phyloP scores from a whole-genome alignment of 768 basidiomycete genomes.

The Lepiota subincarnata region DNA sequence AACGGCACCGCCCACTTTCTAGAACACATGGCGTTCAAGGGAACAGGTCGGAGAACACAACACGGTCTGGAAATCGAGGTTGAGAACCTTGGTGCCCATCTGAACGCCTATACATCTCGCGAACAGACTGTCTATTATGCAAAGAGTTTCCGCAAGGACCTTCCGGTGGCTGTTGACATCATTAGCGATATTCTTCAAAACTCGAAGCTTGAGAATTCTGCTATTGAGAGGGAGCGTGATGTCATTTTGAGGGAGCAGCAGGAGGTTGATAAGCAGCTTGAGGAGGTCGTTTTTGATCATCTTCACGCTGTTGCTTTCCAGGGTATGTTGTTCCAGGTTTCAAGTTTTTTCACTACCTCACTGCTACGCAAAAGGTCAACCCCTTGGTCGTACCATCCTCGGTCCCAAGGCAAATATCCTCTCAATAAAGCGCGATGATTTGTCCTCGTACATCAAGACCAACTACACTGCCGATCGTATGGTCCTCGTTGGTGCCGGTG shows the following conservation, averaged over 20 bases:
- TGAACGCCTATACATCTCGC: conserved; percentile 97
- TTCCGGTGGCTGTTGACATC: conserved; percentile 87
- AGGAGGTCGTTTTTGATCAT: conserved; percentile 99
- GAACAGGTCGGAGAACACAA: conserved; percentile 84
- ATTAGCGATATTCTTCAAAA: conserved; percentile 98
- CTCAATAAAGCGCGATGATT: conserved; percentile 89
- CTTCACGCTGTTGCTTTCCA: conserved; percentile 96
- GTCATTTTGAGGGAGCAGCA: conserved; percentile 97
- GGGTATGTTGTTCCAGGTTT: conserved; percentile 46
- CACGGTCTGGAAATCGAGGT: conserved; percentile 93
- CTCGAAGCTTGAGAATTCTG: conserved; percentile 82
- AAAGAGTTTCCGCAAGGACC: conserved; percentile 96
- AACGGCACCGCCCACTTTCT: conserved; percentile 98
- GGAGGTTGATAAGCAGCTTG: conserved; percentile 97
- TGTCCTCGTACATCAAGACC: conserved; percentile 87
- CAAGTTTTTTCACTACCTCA: conserved; percentile 1
- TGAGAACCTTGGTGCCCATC: conserved; percentile 94
- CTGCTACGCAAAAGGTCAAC: conserved; percentile 62
- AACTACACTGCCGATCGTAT: conserved; percentile 99
- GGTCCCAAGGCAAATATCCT: conserved; percentile 95
- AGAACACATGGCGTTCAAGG: conserved; percentile 98
- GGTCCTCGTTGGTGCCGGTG: conserved; percentile 97
- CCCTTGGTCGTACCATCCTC: conserved; percentile 95
- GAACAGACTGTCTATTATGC: conserved; percentile 99
- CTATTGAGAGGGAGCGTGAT: conserved; percentile 93